Conservation (phyloP, 805 yeast species). For the Starmerella apicola region DNA sequence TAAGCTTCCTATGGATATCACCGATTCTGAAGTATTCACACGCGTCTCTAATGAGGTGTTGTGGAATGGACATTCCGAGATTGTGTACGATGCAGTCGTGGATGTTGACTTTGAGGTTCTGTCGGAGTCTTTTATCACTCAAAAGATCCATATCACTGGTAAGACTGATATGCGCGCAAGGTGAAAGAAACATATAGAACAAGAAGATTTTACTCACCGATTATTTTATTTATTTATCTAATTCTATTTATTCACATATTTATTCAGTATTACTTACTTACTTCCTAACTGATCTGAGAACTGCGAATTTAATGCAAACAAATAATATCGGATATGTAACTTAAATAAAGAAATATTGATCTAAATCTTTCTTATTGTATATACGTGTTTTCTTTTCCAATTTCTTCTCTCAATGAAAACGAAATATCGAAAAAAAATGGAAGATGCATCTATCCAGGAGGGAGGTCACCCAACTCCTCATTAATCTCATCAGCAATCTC, state of each 20-base stretch:
- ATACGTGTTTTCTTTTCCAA: too few species aligned
- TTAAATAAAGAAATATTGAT: too few species aligned
- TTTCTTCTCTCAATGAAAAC: too few species aligned
- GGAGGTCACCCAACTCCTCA: conserved; percentile 64
- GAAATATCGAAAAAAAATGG: too few species aligned
- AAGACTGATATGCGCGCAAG: conserved; percentile 14
- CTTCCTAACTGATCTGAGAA: not conserved
- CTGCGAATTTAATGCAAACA: not conserved
- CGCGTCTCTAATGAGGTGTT: conserved; percentile 35
- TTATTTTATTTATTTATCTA: too few species aligned
- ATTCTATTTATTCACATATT: too few species aligned
- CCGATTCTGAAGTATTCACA: conserved; percentile 32
- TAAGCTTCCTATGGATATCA: conserved; percentile 34
- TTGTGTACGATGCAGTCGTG: conserved; percentile 30
- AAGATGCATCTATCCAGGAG: conserved; percentile 64
- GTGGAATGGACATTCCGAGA: conserved; percentile 30
- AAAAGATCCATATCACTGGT: conserved; percentile 10
- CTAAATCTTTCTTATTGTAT: too few species aligned
- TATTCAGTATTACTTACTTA: too few species aligned
- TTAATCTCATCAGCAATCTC: conserved; percentile 37
- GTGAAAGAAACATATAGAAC: not conserved
- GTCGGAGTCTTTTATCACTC: conserved; percentile 9
- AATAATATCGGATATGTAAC: too few species aligned
- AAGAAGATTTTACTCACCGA: too few species aligned
- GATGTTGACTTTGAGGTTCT: conserved; percentile 24